These are phyloP conservation scores for Botrytis squamosa DNA, from an alignment of 2,329 filamentous ascomycete species.

Conservation along the genomic window DNA sequence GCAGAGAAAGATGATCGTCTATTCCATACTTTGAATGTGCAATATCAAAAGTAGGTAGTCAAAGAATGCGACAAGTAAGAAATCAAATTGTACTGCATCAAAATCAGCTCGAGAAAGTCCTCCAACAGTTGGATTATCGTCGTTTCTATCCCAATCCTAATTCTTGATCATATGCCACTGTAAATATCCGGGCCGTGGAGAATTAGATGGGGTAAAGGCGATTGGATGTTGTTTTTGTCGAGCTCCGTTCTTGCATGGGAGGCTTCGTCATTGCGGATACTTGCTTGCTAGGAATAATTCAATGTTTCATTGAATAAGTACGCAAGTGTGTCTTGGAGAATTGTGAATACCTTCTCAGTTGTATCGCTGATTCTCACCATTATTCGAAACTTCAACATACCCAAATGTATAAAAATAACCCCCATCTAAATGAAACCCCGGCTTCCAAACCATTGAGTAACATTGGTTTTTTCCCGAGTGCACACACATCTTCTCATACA, in stretches of 20 bases:
- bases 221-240: background rate
- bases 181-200: slow-evolving; percentile 7
- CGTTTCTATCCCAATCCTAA: background rate
- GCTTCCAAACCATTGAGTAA: background rate
- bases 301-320: background rate
- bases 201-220: background rate
- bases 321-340: background rate
- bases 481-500: background rate
- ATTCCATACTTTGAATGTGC: background rate
- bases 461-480: background rate
- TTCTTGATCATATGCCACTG: background rate
- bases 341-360: background rate
- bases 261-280: slow-evolving; percentile 1
- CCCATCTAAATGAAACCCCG: background rate
- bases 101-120: background rate
- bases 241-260: background rate
- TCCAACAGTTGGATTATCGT: background rate
- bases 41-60: background rate
- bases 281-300: background rate
- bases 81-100: background rate
- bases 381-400: background rate
- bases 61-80: slow-evolving; percentile 3
- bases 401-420: background rate
- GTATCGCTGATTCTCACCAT: background rate
- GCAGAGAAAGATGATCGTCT: background rate